A percentile compares a stretch with the other conserved stretches of the same genome.
phyloP scores from a whole-genome alignment of 2,329 filamentous ascomycete genomes.

The Arthrocladium fulminans region DNA sequence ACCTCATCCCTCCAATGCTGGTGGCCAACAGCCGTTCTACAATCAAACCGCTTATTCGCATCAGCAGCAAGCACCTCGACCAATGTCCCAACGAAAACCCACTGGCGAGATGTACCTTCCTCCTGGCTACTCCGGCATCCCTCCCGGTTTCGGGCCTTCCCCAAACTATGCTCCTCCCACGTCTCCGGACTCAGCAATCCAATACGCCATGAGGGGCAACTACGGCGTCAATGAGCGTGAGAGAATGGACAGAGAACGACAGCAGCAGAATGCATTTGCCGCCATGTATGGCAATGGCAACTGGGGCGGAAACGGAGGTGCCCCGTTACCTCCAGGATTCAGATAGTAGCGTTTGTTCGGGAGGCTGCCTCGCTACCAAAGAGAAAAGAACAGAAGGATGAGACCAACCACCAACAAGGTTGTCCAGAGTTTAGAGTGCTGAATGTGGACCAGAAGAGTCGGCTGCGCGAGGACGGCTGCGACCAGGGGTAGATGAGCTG shows the following conservation, averaged over 20 bases:
- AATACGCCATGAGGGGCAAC: background rate
- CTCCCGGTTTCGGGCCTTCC: slow-evolving; percentile 8
- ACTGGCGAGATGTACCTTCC: background rate
- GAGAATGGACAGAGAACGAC: background rate
- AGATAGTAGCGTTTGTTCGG: background rate
- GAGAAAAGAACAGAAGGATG: too few relatives aligned
- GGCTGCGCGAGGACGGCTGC: too few relatives aligned
- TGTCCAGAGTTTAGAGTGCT: too few relatives aligned
- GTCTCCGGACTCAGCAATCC: slow-evolving; percentile 1
- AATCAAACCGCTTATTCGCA: background rate
- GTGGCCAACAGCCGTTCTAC: background rate
- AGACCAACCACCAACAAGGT: too few relatives aligned
- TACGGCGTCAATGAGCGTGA: slow-evolving; percentile 1
- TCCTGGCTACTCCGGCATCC: slow-evolving; percentile 1
- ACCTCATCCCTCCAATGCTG: slow-evolving; percentile 29
- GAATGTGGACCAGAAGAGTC: too few relatives aligned
- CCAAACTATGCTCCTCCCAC: slow-evolving; percentile 4
- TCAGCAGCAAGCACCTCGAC: slow-evolving; percentile 4
- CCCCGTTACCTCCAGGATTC: background rate
- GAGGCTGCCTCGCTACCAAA: too few relatives aligned
- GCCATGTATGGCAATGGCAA: background rate
- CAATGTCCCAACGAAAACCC: slow-evolving; percentile 7
- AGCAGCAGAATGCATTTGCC: background rate
- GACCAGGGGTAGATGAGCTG: too few relatives aligned
- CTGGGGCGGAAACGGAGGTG: background rate